A percentile compares a stretch with the other conserved stretches of the same genome.
phyloP scores from a whole-genome alignment of 306 rosid species.

The Boehmeria nivea region DNA sequence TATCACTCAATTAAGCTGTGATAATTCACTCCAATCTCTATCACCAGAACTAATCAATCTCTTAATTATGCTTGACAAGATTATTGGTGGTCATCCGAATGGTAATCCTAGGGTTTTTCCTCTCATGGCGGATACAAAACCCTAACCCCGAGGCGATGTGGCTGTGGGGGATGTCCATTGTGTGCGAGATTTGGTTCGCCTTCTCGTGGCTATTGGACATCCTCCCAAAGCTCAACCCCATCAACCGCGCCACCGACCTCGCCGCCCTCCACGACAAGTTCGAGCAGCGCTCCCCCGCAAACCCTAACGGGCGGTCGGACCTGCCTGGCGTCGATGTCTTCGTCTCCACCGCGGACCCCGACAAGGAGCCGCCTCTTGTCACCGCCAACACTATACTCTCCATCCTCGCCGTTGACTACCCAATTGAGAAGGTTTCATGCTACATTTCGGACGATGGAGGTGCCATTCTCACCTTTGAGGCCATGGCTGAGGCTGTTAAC shows the following conservation, averaged over 20 bases:
- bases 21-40: no score
- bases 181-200: constrained; percentile 83
- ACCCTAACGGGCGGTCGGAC: constrained; percentile 68
- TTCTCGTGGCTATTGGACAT: constrained; percentile 74
- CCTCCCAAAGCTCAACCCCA: constrained; percentile 74
- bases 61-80: constrained; percentile 24
- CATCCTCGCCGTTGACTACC: constrained; percentile 63
- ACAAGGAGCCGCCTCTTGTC: constrained; percentile 80
- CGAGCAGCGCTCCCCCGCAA: constrained; percentile 40
- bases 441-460: constrained; percentile 94
- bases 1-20: no score
- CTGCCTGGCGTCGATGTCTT: constrained; percentile 69
- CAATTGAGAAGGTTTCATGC: constrained; percentile 56
- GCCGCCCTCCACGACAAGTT: constrained; percentile 66
- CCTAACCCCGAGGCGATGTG: constrained; percentile 79
- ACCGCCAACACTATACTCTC: constrained; percentile 82
- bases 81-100: constrained; percentile 46
- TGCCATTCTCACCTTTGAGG: constrained; percentile 77
- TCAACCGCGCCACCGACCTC: constrained; percentile 70
- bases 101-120: constrained; percentile 33
- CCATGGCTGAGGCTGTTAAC: constrained; percentile 79
- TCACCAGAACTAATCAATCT: not conserved
- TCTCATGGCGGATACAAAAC: constrained; percentile 55
- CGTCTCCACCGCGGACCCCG: constrained; percentile 78
- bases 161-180: constrained; percentile 79